These are phyloP conservation scores for Hevea brasiliensis DNA, from an alignment of 345 rosid genomes.

Conservation along the genomic window DNA sequence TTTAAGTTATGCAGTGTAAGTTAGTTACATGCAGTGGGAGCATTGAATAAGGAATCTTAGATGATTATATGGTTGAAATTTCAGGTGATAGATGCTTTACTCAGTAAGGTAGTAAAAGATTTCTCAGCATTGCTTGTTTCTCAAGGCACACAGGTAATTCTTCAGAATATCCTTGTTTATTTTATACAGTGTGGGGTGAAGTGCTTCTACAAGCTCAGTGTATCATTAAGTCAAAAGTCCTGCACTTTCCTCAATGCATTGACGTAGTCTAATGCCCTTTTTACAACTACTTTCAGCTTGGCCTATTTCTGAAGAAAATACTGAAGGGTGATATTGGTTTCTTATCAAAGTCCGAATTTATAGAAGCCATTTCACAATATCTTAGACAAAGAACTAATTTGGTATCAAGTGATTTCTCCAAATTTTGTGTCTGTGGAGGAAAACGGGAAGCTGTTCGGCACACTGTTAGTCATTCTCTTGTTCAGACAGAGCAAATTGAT, in stretches of 20 bases:
- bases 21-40: too few species aligned
- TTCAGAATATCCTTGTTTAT: neutral
- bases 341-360: conserved; percentile 60
- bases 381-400: conserved; percentile 55
- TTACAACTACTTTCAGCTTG: conserved; percentile 42
- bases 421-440: conserved; percentile 77
- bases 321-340: conserved; percentile 60
- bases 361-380: conserved; percentile 72
- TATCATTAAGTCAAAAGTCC: neutral
- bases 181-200: neutral
- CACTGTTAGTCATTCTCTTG: conserved; percentile 26
- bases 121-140: conserved; percentile 84
- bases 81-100: conserved; percentile 80
- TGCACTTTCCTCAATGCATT: neutral
- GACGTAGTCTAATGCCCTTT: neutral
- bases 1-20: too few species aligned
- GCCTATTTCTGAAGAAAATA: conserved; percentile 68
- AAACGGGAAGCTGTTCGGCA: conserved; percentile 40
- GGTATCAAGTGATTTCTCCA: conserved; percentile 69
- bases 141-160: conserved; percentile 77
- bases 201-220: neutral
- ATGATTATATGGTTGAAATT: conserved; percentile 18
- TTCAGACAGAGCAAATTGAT: conserved; percentile 42
- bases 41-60: neutral
- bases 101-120: conserved; percentile 80